Evolutionary conservation across 1,284 basidiomycete genomes (phyloP).

Genomic region (Macrocybe sp.): DNA sequence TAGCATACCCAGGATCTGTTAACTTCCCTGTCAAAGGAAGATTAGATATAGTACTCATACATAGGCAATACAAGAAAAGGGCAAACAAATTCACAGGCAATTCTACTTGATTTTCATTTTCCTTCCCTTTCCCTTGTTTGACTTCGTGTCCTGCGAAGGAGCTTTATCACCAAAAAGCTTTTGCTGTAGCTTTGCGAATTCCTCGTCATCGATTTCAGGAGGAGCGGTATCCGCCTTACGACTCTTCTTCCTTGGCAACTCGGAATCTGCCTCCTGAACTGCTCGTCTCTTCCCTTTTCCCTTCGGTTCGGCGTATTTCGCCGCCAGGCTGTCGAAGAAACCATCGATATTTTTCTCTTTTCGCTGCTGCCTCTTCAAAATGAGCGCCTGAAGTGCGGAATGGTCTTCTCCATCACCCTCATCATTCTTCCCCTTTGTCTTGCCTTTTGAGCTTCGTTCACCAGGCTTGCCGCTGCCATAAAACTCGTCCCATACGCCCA

Average conservation of each 20-base stretch:
- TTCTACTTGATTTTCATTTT: conserved; percentile 14
- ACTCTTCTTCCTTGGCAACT: conserved; percentile 47
- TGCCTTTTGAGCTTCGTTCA: conserved; percentile 54
- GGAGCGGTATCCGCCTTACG: conserved; percentile 16
- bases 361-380: conserved; percentile 40
- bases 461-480: conserved; percentile 79
- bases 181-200: conserved; percentile 60
- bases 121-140: conserved; percentile 26
- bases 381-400: conserved; percentile 76
- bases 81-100: neutral
- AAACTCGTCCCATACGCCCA: conserved; percentile 95
- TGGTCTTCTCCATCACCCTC: conserved; percentile 55
- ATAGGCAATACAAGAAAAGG: too few relatives aligned
- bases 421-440: conserved; percentile 42
- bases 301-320: conserved; percentile 69
- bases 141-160: conserved; percentile 22
- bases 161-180: conserved; percentile 47
- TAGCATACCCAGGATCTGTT: neutral
- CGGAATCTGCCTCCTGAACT: conserved; percentile 31
- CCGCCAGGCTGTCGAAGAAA: conserved; percentile 75
- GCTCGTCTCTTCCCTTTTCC: conserved; percentile 56
- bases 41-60: too few relatives aligned
- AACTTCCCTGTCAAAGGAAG: too few relatives aligned
- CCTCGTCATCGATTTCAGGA: conserved; percentile 65
- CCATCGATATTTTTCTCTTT: conserved; percentile 62